Conservation (phyloP, 2,329 filamentous ascomycete species). For the Paraconiothyrium brasiliense region DNA sequence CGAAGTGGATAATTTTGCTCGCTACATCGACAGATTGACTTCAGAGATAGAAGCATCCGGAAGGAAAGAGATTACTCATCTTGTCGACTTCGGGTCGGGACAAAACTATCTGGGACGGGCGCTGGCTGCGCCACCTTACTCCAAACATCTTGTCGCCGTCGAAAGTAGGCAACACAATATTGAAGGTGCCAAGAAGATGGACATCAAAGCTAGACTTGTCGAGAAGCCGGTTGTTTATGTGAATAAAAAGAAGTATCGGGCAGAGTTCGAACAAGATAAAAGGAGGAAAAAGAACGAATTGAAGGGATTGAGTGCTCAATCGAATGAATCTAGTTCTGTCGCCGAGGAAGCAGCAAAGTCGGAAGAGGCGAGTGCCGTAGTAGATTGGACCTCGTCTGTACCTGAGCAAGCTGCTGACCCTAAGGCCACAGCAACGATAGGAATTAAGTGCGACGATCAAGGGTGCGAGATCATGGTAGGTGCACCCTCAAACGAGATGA, state of each 20-base stretch:
- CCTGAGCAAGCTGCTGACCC: neutral
- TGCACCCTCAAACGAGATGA: neutral
- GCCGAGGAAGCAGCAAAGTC: neutral
- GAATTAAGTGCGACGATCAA: constrained; percentile 23
- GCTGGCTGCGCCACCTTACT: constrained; percentile 85
- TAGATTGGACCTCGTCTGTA: neutral
- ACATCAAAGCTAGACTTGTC: constrained; percentile 80
- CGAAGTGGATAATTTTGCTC: constrained; percentile 90
- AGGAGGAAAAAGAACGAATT: constrained; percentile 40
- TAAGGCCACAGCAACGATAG: constrained; percentile 6
- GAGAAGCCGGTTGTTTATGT: constrained; percentile 76
- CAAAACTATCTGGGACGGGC: constrained; percentile 95
- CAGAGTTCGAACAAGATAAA: constrained; percentile 55
- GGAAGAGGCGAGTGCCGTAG: neutral
- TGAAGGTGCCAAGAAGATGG: constrained; percentile 81
- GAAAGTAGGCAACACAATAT: constrained; percentile 90
- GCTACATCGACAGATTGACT: constrained; percentile 77
- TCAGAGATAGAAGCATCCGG: constrained; percentile 55
- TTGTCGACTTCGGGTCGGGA: constrained; percentile 95
- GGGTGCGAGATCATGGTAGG: constrained; percentile 21
- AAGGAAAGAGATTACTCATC: constrained; percentile 72
- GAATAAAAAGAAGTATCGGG: constrained; percentile 82
- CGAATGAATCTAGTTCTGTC: neutral
- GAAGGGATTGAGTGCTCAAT: neutral
- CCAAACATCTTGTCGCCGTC: constrained; percentile 86